A percentile compares a stretch with the other conserved stretches of the same genome.
Conservation (phyloP, 257 asterid genomes). For the Solanum tarijense region DNA sequence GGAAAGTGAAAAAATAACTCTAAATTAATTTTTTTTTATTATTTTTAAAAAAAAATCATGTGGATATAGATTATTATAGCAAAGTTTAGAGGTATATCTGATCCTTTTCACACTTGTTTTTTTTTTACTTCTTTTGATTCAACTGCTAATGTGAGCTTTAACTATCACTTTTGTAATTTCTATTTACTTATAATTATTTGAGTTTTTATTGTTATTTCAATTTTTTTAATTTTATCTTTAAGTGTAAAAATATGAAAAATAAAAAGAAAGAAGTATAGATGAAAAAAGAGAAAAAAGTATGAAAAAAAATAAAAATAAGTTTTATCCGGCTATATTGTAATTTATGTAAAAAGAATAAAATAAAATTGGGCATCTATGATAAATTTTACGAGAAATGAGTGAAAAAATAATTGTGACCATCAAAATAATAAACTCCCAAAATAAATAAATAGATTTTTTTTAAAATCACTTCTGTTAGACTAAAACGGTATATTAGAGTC, state of each 20-base stretch:
- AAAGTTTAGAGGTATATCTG: background rate
- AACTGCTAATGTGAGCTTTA: background rate
- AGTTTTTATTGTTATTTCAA: background rate
- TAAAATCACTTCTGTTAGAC: no score
- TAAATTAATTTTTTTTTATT: no score
- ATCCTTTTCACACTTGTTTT: background rate
- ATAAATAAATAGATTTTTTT: no score
- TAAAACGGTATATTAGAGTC: no score
- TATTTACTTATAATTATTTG: background rate
- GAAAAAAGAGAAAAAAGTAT: background rate
- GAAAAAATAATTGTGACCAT: background rate
- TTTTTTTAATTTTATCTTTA: no score
- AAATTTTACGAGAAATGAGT: background rate
- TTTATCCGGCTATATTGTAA: background rate
- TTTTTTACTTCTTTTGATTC: background rate
- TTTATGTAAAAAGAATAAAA: no score
- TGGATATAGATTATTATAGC: background rate
- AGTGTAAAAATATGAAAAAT: background rate
- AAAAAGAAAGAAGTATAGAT: no score
- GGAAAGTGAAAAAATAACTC: no score
- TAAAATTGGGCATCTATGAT: background rate
- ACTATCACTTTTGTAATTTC: no score
- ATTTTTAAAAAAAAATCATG: no score
- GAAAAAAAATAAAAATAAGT: no score
- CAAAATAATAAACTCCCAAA: no score